Evolutionary conservation across 1,284 basidiomycete species (phyloP).

Genomic region (Heterobasidion parviporum): DNA sequence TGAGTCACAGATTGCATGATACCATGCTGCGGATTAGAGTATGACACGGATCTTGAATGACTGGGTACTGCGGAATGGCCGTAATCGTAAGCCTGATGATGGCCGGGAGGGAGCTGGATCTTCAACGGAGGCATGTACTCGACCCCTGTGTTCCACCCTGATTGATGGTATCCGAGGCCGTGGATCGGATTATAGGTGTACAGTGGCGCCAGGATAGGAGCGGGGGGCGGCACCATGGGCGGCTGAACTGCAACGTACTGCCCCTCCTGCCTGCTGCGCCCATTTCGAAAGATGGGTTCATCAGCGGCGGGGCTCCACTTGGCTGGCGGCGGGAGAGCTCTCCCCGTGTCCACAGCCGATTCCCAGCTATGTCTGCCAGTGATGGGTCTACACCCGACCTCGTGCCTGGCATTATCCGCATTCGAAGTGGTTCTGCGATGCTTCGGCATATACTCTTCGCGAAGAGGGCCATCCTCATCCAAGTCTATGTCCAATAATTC

Average conservation of each 20-base stretch:
- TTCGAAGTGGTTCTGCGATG: conserved; percentile 35
- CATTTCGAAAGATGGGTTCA: conserved; percentile 55
- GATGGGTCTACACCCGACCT: conserved; percentile 4
- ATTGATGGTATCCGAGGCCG: conserved; percentile 14
- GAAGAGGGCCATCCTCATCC: conserved; percentile 71
- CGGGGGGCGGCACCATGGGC: conserved; percentile 18
- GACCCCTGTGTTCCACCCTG: conserved; percentile 15
- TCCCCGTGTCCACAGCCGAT: conserved; percentile 21
- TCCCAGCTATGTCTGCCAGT: conserved; percentile 20
- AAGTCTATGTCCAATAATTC: conserved; percentile 65
- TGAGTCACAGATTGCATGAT: conserved; percentile 36
- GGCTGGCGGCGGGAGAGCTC: conserved; percentile 59
- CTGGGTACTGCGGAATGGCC: conserved; percentile 35
- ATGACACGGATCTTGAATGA: conserved; percentile 49
- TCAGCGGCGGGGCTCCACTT: conserved; percentile 74
- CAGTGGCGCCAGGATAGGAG: conserved; percentile 12
- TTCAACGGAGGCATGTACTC: conserved; percentile 21
- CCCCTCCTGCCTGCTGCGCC: conserved; percentile 35
- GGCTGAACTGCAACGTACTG: conserved; percentile 64
- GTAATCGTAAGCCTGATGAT: conserved; percentile 27
- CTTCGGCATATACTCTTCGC: conserved; percentile 71
- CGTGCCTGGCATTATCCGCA: conserved; percentile 12
- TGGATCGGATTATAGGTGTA: conserved; percentile 18
- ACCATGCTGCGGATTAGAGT: conserved; percentile 44
- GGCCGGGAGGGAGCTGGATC: conserved; percentile 22